phyloP scores from a whole-genome alignment of 1,139 yeast genomes.

The Geotrichum reessii region DNA sequence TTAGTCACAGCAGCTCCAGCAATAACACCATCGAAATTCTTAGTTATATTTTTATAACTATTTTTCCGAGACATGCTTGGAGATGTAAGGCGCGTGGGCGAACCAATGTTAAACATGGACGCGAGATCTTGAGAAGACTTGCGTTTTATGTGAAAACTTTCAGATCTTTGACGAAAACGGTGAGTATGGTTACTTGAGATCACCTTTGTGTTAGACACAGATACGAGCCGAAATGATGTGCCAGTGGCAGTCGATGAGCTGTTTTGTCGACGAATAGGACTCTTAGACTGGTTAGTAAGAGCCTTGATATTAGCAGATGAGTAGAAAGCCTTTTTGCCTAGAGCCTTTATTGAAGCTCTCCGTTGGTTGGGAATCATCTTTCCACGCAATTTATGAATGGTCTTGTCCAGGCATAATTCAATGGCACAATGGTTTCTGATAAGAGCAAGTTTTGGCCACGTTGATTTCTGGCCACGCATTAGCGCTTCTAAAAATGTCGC shows the following conservation, averaged over 20 bases:
- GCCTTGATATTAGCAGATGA: constrained; percentile 16
- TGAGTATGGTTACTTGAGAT: background rate
- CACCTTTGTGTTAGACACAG: background rate
- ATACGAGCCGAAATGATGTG: background rate
- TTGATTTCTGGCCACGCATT: constrained; percentile 79
- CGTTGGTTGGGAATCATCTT: constrained; percentile 45
- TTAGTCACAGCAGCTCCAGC: background rate
- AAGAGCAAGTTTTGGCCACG: constrained; percentile 86
- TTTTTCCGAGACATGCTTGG: constrained; percentile 14
- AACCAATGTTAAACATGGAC: constrained; percentile 13
- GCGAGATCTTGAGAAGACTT: constrained; percentile 15
- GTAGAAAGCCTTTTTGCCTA: constrained; percentile 13
- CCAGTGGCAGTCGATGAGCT: background rate
- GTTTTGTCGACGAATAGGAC: background rate
- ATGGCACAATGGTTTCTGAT: constrained; percentile 84
- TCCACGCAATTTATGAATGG: constrained; percentile 63
- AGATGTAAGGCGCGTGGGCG: constrained; percentile 14
- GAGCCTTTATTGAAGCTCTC: background rate
- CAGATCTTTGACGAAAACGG: constrained; percentile 15
- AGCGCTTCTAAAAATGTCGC: constrained; percentile 66
- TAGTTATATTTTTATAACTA: constrained; percentile 4
- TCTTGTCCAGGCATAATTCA: constrained; percentile 79
- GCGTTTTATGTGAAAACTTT: constrained; percentile 6
- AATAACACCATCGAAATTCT: background rate
- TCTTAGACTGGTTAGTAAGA: background rate